These are phyloP conservation scores for Colletotrichum filicis DNA, from an alignment of 2,329 filamentous ascomycete species.

Conservation along the genomic window DNA sequence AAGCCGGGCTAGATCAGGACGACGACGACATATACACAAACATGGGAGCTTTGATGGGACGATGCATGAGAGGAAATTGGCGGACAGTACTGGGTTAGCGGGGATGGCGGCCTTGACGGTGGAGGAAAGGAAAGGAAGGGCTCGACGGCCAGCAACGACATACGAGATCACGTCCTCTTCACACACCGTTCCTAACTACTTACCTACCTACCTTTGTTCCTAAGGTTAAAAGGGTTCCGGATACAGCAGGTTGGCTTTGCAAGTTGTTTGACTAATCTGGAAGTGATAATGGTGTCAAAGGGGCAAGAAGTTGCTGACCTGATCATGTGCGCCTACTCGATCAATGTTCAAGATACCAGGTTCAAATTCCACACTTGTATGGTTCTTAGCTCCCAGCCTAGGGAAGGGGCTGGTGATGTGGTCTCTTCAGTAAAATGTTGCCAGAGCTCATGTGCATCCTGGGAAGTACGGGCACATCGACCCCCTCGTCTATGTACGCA, in stretches of 20 bases:
- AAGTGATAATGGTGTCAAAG: slow-evolving; percentile 21
- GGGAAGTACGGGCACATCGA: background rate
- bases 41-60: slow-evolving; percentile 25
- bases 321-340: slow-evolving; percentile 1
- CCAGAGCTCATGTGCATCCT: background rate
- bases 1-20: background rate
- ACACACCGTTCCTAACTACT: slow-evolving; percentile 24
- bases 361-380: background rate
- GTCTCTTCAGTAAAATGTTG: background rate
- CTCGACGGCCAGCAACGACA: slow-evolving; percentile 22
- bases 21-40: background rate
- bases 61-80: slow-evolving; percentile 7
- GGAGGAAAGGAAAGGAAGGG: background rate
- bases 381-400: background rate
- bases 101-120: background rate
- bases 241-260: slow-evolving; percentile 21
- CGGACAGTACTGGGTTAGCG: background rate
- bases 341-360: slow-evolving; percentile 4
- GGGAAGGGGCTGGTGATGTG: background rate
- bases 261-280: slow-evolving; percentile 24
- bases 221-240: slow-evolving; percentile 13
- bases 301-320: slow-evolving; percentile 3
- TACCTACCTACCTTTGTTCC: slow-evolving; percentile 12
- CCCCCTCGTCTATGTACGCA: background rate
- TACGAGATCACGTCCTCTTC: slow-evolving; percentile 23